Evolutionary conservation across 73 alveolate species (phyloP), one percentile per base, ranked within the genome.

Genomic region (Halteria grandinella): DNA sequence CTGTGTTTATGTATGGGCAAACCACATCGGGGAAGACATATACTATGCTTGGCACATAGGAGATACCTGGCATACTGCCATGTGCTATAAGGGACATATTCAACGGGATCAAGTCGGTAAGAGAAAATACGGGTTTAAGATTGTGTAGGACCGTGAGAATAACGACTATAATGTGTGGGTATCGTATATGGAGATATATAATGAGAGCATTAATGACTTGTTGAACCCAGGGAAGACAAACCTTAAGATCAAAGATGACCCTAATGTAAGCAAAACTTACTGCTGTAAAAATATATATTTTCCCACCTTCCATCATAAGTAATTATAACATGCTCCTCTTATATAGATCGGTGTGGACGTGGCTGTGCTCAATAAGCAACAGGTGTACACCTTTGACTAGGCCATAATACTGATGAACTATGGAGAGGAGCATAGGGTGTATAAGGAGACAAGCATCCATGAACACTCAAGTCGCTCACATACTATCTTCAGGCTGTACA

Each of bases 21-120:
- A 95, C 99, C 10, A 95, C 99, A 48, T 87, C 97, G 37, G 99
- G 99, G 7, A 95, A 95, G 75, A 95, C 99, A 0, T 95, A 83
- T 83, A 95, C 99, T 10, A 95, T 95, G 99, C 90, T 95, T 44
- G 99, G 99, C 4, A 88, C 96, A 0, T 97, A 98, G 0, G 97
- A 93, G 59, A 86, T 75, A 44, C 99, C 99, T 11, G 99, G 99
- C 24, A 80, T 95, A 25, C 87, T 95, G 25, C 99, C 99, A 15
- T 95, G 99, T 70, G 66, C 96, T 5, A 86, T 95, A 31, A 83
- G 97, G 66, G 99, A 95, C 63, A 85, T 95, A 6, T 95, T 95
- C 86, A 87, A 79, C 48, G 84, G 81, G 34, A 93, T 95, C 28
- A 79, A 82, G 17, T 91, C 91, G 41, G 95, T 86, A 20, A 50